Evolutionary conservation across 805 yeast species (phyloP), one percentile per base, ranked within the genome.

Genomic region (Metschnikowia hibisci): DNA sequence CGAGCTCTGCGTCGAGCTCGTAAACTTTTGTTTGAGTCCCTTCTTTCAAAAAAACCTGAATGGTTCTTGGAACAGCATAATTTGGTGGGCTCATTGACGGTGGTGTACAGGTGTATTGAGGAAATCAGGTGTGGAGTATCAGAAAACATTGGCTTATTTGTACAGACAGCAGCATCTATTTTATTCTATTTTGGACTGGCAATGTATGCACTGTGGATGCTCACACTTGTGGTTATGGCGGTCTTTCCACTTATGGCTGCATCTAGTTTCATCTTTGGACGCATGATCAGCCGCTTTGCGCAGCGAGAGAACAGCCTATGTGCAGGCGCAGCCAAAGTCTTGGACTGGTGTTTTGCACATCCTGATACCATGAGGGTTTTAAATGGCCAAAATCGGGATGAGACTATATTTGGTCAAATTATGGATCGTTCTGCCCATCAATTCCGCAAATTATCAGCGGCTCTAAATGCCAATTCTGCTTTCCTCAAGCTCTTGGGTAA

Each of bases 121-220:
- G 95, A 87, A 53, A 57, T 79, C 35, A 66, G 93, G 56, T 63
- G 76, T 0, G 86, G 89, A 1, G 69, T 78, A 4, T 78, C 91
- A 3, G 90, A 84, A 55, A 77, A 82, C 3, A 56, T 81, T 13
- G 88, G 85, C 0, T 52, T 81, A 15, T 55, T 82, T 1, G 56
- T 78, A 10, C 81, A 81, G 50, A 73, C 80, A 7, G 32, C 71
- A 1, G 76, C 80, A 0, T 73, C 88, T 0, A 64, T 80, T 0
- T 41, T 77, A 4, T 78, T 84, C 0, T 62, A 84, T 9, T 57
- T 83, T 1, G 72, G 78, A 1, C 78, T 85, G 0, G 81, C 96
- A 1, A 76, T 93, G 58, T 74, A 76, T 47, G 82, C 80, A 47
- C 86, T 95, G 3, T 91, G 97, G 97, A 74, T 86, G 3, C 70